These are phyloP conservation scores for Hansfordia pulvinata DNA, from an alignment of 2,329 filamentous ascomycete species.

Conservation along the genomic window DNA sequence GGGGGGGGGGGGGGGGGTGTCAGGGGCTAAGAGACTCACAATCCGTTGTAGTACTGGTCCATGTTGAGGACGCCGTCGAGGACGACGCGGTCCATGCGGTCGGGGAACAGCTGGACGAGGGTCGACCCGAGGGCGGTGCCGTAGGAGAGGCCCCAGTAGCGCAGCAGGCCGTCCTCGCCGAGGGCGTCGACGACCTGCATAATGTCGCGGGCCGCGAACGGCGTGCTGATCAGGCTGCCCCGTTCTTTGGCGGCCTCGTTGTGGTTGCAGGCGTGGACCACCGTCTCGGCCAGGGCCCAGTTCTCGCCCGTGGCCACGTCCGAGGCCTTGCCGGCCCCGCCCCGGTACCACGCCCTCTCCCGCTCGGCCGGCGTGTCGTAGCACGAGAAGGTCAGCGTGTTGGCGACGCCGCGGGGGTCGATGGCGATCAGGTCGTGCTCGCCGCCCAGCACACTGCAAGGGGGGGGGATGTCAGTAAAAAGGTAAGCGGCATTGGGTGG, in stretches of 20 bases:
- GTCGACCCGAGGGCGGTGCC: constrained; percentile 24
- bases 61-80: constrained; percentile 22
- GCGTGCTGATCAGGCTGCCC: constrained; percentile 15
- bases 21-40: constrained; percentile 6
- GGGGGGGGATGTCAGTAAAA: neutral
- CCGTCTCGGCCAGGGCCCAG: constrained; percentile 8
- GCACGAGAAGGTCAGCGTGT: constrained; percentile 9
- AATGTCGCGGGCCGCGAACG: constrained; percentile 23
- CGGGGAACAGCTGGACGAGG: constrained; percentile 25
- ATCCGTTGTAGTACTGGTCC: constrained; percentile 17
- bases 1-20: neutral
- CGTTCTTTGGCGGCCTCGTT: constrained; percentile 7
- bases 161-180: constrained; percentile 20
- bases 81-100: constrained; percentile 22
- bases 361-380: constrained; percentile 3
- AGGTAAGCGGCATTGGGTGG: neutral
- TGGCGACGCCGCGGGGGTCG: constrained; percentile 11
- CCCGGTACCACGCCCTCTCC: constrained; percentile 1
- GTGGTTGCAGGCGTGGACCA: constrained; percentile 11
- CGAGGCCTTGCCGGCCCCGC: constrained; percentile 7
- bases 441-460: constrained; percentile 11
- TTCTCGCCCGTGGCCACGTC: constrained; percentile 6
- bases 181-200: constrained; percentile 23
- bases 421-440: constrained; percentile 13
- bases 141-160: constrained; percentile 26